These are phyloP conservation scores for Calonectria pauciramosa DNA, from an alignment of 2,329 filamentous ascomycete species.

Conservation along the genomic window DNA sequence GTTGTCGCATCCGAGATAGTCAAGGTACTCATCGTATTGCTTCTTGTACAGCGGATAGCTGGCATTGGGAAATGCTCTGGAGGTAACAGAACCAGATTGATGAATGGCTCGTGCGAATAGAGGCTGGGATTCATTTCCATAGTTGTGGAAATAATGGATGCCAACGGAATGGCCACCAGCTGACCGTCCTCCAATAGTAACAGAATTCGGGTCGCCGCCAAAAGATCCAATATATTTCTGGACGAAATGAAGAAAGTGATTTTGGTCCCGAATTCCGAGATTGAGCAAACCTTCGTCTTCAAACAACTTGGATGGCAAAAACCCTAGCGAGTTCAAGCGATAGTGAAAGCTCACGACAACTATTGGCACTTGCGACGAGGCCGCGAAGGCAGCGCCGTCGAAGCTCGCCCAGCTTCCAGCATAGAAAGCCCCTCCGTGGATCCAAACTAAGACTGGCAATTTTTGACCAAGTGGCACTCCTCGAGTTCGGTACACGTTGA, in stretches of 20 bases:
- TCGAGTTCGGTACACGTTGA: conserved; percentile 55
- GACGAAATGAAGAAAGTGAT: conserved; percentile 66
- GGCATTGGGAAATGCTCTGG: conserved; percentile 52
- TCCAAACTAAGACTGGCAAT: conserved; percentile 56
- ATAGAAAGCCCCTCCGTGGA: conserved; percentile 56
- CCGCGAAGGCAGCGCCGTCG: conserved; percentile 51
- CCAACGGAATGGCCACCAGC: conserved; percentile 61
- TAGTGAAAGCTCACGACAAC: conserved; percentile 61
- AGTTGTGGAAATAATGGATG: conserved; percentile 56
- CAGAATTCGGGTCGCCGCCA: conserved; percentile 64
- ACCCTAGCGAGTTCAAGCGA: conserved; percentile 54
- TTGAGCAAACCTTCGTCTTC: conserved; percentile 59
- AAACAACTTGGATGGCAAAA: conserved; percentile 58
- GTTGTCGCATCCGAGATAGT: conserved; percentile 47
- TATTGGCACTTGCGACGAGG: conserved; percentile 53
- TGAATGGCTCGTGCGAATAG: conserved; percentile 52
- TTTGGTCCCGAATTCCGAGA: conserved; percentile 67
- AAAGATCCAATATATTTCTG: conserved; percentile 66
- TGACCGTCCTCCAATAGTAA: conserved; percentile 69
- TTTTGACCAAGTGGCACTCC: conserved; percentile 50
- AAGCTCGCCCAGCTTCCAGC: conserved; percentile 51
- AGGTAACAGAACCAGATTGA: conserved; percentile 55
- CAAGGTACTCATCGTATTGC: conserved; percentile 49
- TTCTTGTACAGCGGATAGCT: conserved; percentile 50
- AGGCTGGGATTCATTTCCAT: conserved; percentile 45